These are phyloP conservation scores for Penicillium crystallinum DNA, from an alignment of 495 filamentous ascomycete genomes.

Conservation along the genomic window DNA sequence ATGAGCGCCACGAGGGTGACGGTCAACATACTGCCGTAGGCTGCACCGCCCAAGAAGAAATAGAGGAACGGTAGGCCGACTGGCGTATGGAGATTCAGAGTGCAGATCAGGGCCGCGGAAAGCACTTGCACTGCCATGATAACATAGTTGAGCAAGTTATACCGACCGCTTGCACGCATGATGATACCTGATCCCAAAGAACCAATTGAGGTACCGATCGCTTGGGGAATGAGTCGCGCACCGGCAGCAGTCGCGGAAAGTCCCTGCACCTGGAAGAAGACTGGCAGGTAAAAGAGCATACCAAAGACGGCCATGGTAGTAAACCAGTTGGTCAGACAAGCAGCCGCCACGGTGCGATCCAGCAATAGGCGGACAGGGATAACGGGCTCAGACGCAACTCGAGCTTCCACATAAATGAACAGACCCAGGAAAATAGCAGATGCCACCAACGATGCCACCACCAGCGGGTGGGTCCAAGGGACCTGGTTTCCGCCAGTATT, in stretches of 20 bases:
- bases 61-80: constrained; percentile 61
- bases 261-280: constrained; percentile 78
- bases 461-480: constrained; percentile 80
- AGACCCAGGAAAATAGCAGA: constrained; percentile 48
- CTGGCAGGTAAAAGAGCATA: constrained; percentile 68
- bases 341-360: constrained; percentile 64
- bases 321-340: constrained; percentile 76
- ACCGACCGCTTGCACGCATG: constrained; percentile 74
- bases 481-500: constrained; percentile 82
- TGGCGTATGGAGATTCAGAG: constrained; percentile 53
- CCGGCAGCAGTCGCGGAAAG: constrained; percentile 66
- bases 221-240: constrained; percentile 60
- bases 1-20: constrained; percentile 75
- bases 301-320: constrained; percentile 48
- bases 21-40: constrained; percentile 76
- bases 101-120: constrained; percentile 46
- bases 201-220: constrained; percentile 63
- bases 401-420: constrained; percentile 64
- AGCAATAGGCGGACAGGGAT: constrained; percentile 77
- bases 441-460: constrained; percentile 62
- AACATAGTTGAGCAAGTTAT: constrained; percentile 54
- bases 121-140: constrained; percentile 47
- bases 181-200: constrained; percentile 65
- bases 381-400: constrained; percentile 65
- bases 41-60: constrained; percentile 61